Percentiles rank a stretch among this genome's conserved stretches.
Conservation (phyloP, 306 rosid species). For the Quercus rubra region DNA sequence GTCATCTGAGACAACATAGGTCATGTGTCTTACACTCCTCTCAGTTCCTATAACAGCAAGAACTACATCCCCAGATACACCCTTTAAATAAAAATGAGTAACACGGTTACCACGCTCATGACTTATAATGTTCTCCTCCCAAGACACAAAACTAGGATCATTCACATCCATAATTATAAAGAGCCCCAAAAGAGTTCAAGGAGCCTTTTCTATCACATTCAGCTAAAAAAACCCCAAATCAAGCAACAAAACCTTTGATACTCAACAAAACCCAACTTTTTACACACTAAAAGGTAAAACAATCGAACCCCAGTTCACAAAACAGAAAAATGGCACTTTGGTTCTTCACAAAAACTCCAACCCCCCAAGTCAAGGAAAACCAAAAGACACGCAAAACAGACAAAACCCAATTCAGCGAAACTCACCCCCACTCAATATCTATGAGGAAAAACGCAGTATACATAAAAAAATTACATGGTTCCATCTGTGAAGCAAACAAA, state of each 20-base stretch:
- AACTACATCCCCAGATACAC: slow-evolving; percentile 43
- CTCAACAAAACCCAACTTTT: slow-evolving; percentile 22
- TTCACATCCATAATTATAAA: slow-evolving; percentile 32
- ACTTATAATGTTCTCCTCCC: slow-evolving; percentile 77
- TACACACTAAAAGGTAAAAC: neutral
- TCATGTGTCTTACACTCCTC: slow-evolving; percentile 89
- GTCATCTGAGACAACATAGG: slow-evolving; percentile 61
- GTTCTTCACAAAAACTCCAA: slow-evolving; percentile 12
- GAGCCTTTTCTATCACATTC: slow-evolving; percentile 23
- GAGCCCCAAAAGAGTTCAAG: neutral
- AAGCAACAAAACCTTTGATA: slow-evolving; percentile 6
- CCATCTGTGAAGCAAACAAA: neutral
- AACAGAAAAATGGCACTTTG: slow-evolving; percentile 19
- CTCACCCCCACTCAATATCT: neutral
- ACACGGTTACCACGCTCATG: slow-evolving; percentile 77
- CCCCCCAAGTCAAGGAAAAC: slow-evolving; percentile 15
- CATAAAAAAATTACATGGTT: neutral
- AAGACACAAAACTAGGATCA: slow-evolving; percentile 50
- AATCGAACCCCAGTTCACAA: slow-evolving; percentile 7
- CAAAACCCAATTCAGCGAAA: slow-evolving; percentile 8
- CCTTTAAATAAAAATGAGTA: slow-evolving; percentile 67
- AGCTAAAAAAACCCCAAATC: slow-evolving; percentile 19
- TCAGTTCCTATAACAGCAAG: slow-evolving; percentile 82
- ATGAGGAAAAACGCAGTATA: neutral
- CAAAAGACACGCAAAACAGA: neutral